Base-by-base conservation (phyloP, 2,329 filamentous ascomycete genomes). In the Alternaria consortialis region DNA sequence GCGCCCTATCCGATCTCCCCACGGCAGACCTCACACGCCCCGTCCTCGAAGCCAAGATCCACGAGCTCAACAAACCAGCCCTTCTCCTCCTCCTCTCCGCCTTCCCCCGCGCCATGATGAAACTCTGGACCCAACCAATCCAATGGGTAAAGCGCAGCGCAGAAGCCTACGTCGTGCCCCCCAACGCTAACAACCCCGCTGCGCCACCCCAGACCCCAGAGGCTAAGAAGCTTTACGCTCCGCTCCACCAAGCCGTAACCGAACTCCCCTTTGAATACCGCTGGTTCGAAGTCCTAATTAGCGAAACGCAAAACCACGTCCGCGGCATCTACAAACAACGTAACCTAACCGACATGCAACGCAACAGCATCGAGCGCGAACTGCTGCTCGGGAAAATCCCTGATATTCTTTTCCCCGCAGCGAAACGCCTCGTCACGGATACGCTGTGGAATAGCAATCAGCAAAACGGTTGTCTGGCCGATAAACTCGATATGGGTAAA, bases 301-400 rank as follows among this genome's bases (percentile, higher is more conserved):
- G 81, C 15, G 86, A 91, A 36, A 83, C 93, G n/a, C 86, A 88
- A 64, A 87, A 86, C 56, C 84, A 90, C 60, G 88, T 94, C 60
- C 83, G 83, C 32, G 81, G 82, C 29, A 85, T 88, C 46, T 88
- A 86, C 73, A 81, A 81, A 51, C 75, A 74, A n/a, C 77, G 79
- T 1, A 79, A 79, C 1, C 75, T 83, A 27, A 77, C 74, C 7
- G 80, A 83, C 12, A 76, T 78, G 8, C 80, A 84, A 37, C 80
- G 85, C 20, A 80, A 81, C 8, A 75, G 78, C 3, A 75, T 81
- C 1, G 87, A 89, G 73, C 81, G 84, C 56, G 80, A 84, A 36
- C 80, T 89, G 53, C 80, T 86, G 53, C 81, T 83, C 37, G 84
- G 81, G 3, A 79, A 77, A 11, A 79, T 89, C 13, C 85, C 86